Percentiles rank a stretch among this genome's conserved stretches.
These are phyloP conservation scores for Trichoderma citrinoviride DNA, from an alignment of 2,329 filamentous ascomycete genomes.

Conservation along the genomic window DNA sequence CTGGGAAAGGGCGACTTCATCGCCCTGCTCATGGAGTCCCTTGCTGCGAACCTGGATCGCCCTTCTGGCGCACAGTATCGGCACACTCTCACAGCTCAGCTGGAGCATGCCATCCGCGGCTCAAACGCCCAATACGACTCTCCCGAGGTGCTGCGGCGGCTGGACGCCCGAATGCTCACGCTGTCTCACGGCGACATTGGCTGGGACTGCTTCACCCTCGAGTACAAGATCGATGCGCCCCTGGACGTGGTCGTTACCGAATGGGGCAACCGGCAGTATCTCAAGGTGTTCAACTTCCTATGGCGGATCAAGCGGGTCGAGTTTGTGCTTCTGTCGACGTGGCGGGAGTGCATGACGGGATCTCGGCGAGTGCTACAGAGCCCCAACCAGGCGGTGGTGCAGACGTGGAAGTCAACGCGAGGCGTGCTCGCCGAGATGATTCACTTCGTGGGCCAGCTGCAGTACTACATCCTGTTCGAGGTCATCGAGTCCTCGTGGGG, in stretches of 20 bases:
- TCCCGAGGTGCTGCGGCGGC: constrained; percentile 81
- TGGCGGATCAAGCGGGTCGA: constrained; percentile 98
- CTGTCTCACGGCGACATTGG: constrained; percentile 95
- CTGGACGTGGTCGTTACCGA: constrained; percentile 97
- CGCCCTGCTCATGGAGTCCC: constrained; percentile 91
- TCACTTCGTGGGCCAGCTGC: constrained; percentile 93
- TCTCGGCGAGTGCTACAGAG: constrained; percentile 84
- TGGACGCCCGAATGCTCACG: constrained; percentile 98
- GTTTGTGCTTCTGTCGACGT: constrained; percentile 85
- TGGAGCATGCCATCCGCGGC: constrained; percentile 94
- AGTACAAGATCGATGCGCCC: constrained; percentile 96
- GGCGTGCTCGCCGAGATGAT: constrained; percentile 96
- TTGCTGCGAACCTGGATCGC: constrained; percentile 87
- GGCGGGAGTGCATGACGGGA: constrained; percentile 95
- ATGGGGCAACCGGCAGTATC: constrained; percentile 91
- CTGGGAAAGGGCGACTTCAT: constrained; percentile 97
- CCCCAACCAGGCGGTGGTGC: constrained; percentile 63
- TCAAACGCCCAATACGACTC: constrained; percentile 97
- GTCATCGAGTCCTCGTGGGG: constrained; percentile 97
- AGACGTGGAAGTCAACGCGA: constrained; percentile 86
- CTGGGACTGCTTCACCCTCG: constrained; percentile 98
- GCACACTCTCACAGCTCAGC: constrained; percentile 93
- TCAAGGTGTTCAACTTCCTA: constrained; percentile 98
- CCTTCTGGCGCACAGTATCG: constrained; percentile 96
- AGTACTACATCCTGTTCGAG: constrained; percentile 98